phyloP scores from a whole-genome alignment of 768 basidiomycete genomes.

The Macrolepiota fuliginosa region DNA sequence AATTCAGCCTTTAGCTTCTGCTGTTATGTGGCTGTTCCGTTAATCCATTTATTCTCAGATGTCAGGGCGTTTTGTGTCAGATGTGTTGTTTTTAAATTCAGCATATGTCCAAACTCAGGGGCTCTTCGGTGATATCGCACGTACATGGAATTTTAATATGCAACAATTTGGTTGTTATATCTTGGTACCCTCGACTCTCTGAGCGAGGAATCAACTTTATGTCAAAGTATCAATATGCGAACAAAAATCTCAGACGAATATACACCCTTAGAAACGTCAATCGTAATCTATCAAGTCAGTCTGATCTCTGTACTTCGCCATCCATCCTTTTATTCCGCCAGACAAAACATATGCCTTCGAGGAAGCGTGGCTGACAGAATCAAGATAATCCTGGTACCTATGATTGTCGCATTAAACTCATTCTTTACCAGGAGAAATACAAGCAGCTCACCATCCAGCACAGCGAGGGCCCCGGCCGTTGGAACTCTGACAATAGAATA shows the following conservation, averaged over 20 bases:
- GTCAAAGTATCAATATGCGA: too few relatives aligned
- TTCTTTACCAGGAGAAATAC: background rate
- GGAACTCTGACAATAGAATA: conserved; percentile 56
- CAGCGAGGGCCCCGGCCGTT: conserved; percentile 51
- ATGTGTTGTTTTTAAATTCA: too few relatives aligned
- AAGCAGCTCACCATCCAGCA: conserved; percentile 46
- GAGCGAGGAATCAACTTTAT: too few relatives aligned
- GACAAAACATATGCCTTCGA: conserved; percentile 40
- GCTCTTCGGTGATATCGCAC: too few relatives aligned
- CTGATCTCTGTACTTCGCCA: conserved; percentile 28
- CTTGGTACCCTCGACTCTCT: background rate
- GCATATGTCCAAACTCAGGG: too few relatives aligned
- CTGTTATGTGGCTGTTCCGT: too few relatives aligned
- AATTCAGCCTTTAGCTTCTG: too few relatives aligned
- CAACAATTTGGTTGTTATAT: too few relatives aligned
- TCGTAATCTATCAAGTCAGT: conserved; percentile 28
- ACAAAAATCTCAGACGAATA: too few relatives aligned
- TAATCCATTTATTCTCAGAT: too few relatives aligned
- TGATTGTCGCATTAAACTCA: background rate
- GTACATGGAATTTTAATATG: too few relatives aligned
- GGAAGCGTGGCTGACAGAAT: conserved; percentile 22
- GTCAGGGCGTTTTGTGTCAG: too few relatives aligned
- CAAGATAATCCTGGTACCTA: conserved; percentile 52
- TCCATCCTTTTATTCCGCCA: conserved; percentile 45
- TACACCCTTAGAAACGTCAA: conserved; percentile 2